Evolutionary conservation across 2,329 filamentous ascomycete species (phyloP).

Genomic region (Talaromyces sp.): DNA sequence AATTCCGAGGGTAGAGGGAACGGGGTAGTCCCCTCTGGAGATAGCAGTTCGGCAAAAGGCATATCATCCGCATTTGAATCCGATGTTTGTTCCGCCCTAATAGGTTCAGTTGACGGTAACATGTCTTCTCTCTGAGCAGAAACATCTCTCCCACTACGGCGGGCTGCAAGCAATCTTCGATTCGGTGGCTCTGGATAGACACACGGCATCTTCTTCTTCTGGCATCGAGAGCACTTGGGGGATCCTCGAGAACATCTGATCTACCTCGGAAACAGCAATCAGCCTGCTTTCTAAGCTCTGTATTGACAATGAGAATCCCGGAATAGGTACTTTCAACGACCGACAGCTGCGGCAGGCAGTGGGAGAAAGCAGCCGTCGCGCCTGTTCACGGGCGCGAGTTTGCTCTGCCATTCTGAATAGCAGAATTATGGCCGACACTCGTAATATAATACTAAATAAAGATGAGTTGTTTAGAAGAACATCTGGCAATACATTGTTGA

Average conservation of each 20-base stretch:
- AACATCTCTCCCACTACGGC: neutral
- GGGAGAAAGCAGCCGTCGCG: neutral
- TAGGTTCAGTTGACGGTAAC: neutral
- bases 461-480: too few relatives aligned
- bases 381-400: neutral
- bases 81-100: neutral
- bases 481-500: too few relatives aligned
- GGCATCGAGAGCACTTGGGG: slow-evolving; percentile 1
- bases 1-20: neutral
- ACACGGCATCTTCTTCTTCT: neutral
- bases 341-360: neutral
- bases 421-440: too few relatives aligned
- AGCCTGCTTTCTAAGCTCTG: neutral
- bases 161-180: slow-evolving; percentile 2
- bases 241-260: slow-evolving; percentile 3
- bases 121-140: neutral
- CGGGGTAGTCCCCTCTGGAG: neutral
- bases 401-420: neutral
- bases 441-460: too few relatives aligned
- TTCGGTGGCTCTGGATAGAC: slow-evolving; percentile 3
- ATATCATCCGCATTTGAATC: neutral
- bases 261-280: neutral
- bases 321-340: neutral
- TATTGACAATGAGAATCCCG: too few relatives aligned
- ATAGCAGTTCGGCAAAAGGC: neutral